Conservation (phyloP, 2,329 filamentous ascomycete genomes). For the Didymella pinodella region DNA sequence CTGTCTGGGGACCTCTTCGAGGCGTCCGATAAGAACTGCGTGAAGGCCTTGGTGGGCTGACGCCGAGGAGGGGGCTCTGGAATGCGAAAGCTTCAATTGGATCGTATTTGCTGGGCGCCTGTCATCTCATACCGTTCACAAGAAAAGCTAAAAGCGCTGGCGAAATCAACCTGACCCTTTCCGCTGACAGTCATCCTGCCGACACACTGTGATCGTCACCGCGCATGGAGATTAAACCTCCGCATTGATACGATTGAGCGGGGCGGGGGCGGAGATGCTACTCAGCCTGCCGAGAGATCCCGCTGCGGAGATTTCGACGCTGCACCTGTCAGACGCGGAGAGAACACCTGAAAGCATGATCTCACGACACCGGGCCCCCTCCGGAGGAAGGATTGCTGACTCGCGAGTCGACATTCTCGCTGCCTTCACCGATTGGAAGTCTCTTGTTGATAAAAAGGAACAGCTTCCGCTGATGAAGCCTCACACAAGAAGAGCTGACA, state of each 20-base stretch:
- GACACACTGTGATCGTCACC: conserved; percentile 22
- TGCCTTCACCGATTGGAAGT: conserved; percentile 15
- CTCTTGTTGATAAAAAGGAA: conserved; percentile 28
- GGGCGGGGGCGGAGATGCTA: conserved; percentile 24
- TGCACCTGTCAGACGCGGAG: conserved; percentile 20
- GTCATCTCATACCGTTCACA: conserved; percentile 15
- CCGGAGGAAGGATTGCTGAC: conserved; percentile 21
- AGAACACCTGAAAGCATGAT: conserved; percentile 6
- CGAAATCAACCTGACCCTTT: conserved; percentile 13
- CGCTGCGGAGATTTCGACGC: conserved; percentile 27
- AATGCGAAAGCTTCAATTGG: conserved; percentile 18
- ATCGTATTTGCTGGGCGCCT: conserved; percentile 11
- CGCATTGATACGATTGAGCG: conserved; percentile 25
- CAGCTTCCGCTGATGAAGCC: conserved; percentile 11
- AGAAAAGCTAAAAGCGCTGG: conserved; percentile 4
- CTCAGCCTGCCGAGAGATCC: conserved; percentile 28
- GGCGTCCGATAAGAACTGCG: conserved; percentile 13
- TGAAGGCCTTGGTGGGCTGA: conserved; percentile 16
- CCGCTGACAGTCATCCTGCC: conserved; percentile 14
- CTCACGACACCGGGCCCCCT: conserved; percentile 29
- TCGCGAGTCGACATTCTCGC: conserved; percentile 6
- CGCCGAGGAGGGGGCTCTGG: conserved; percentile 4
- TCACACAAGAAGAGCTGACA: conserved; percentile 33
- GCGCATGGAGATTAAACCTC: conserved; percentile 18
- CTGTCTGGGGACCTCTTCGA: neutral